These are phyloP conservation scores for Davidsoniella neocaledoniae DNA, from an alignment of 2,329 filamentous ascomycete species.

Conservation along the genomic window DNA sequence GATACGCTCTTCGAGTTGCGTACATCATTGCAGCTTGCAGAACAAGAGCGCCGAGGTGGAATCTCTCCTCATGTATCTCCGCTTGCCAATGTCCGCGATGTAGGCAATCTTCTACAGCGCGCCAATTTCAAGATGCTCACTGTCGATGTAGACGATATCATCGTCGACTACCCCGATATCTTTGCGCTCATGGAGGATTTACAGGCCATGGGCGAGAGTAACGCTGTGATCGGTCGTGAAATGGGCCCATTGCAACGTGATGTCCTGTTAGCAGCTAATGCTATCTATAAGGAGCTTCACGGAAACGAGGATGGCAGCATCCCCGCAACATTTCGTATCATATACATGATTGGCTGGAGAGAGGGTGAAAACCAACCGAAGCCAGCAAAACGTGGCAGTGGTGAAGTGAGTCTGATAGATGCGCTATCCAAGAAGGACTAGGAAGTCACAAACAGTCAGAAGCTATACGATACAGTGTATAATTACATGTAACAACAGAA, in stretches of 20 bases:
- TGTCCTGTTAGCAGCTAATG: slow-evolving; percentile 71
- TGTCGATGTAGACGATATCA: slow-evolving; percentile 91
- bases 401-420: slow-evolving; percentile 77
- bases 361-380: slow-evolving; percentile 62
- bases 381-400: slow-evolving; percentile 69
- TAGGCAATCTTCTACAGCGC: slow-evolving; percentile 70
- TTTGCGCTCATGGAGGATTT: slow-evolving; percentile 88
- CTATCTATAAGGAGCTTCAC: slow-evolving; percentile 76
- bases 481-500: not conserved
- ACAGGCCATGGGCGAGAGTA: slow-evolving; percentile 91
- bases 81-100: slow-evolving; percentile 77
- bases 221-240: slow-evolving; percentile 73
- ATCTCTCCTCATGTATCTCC: slow-evolving; percentile 84
- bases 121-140: slow-evolving; percentile 93
- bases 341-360: slow-evolving; percentile 99
- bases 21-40: slow-evolving; percentile 81
- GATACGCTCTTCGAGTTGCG: slow-evolving; percentile 89
- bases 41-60: slow-evolving; percentile 78
- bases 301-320: slow-evolving; percentile 61
- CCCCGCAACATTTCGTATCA: slow-evolving; percentile 85
- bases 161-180: slow-evolving; percentile 81
- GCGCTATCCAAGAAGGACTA: slow-evolving; percentile 27
- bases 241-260: slow-evolving; percentile 63
- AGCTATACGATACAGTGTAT: not conserved
- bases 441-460: not conserved